Evolutionary conservation across 2,329 filamentous ascomycete genomes (phyloP).

Genomic region (Mariannaea elegans): DNA sequence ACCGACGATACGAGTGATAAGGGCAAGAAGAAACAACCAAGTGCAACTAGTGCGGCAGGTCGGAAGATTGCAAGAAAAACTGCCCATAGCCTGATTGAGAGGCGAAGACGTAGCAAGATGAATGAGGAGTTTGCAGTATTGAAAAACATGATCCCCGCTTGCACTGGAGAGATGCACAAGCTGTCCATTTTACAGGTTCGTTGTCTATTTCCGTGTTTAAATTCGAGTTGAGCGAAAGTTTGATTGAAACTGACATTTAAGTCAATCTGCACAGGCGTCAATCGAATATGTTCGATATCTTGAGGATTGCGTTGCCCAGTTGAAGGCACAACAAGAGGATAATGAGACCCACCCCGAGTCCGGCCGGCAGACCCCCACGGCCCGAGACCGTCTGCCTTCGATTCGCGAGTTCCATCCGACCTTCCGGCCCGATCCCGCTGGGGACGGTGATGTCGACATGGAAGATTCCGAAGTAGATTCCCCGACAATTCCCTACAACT

Average conservation of each 20-base stretch:
- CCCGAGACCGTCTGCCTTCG: slow-evolving; percentile 44
- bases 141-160: slow-evolving; percentile 96
- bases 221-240: background rate
- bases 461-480: slow-evolving; percentile 61
- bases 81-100: slow-evolving; percentile 93
- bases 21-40: slow-evolving; percentile 80
- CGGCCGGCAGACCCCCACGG: slow-evolving; percentile 38
- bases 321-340: slow-evolving; percentile 69
- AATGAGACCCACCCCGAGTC: slow-evolving; percentile 40
- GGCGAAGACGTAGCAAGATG: slow-evolving; percentile 92
- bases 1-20: slow-evolving; percentile 36
- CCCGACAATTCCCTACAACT: slow-evolving; percentile 52
- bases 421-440: slow-evolving; percentile 51
- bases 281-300: slow-evolving; percentile 97
- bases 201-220: slow-evolving; percentile 8
- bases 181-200: slow-evolving; percentile 89
- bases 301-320: slow-evolving; percentile 83
- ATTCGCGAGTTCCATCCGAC: slow-evolving; percentile 52
- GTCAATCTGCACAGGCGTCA: slow-evolving; percentile 70
- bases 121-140: slow-evolving; percentile 96
- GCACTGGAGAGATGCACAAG: slow-evolving; percentile 98
- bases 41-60: slow-evolving; percentile 82
- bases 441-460: slow-evolving; percentile 67
- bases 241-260: slow-evolving; percentile 16
- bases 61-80: slow-evolving; percentile 96